Conservation (phyloP, 352 stramenopile species). For the Blastocystis sp. region DNA sequence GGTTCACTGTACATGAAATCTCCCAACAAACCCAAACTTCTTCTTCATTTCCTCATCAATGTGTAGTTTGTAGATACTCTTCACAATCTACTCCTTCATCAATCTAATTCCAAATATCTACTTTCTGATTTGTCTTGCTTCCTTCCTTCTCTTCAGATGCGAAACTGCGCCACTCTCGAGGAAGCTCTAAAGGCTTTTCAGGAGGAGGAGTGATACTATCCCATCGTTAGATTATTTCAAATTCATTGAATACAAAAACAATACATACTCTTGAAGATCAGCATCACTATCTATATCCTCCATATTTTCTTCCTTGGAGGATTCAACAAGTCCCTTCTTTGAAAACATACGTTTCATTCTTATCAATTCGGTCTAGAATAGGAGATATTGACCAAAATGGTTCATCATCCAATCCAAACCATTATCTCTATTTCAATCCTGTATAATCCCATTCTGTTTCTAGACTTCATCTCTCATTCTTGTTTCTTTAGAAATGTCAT, state of each 20-base stretch:
- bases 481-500: no score
- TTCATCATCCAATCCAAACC: no score
- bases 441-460: no score
- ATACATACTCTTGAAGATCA: background rate
- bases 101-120: background rate
- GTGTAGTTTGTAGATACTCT: conserved; percentile 18
- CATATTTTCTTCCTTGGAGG: conserved; percentile 28
- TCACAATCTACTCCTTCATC: conserved; percentile 9
- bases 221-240: background rate
- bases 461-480: no score
- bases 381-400: no score
- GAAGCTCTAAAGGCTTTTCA: background rate
- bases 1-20: conserved; percentile 17
- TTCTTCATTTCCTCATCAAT: conserved; percentile 30
- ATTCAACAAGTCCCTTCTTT: conserved; percentile 46
- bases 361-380: no score
- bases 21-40: background rate
- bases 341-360: conserved; percentile 59
- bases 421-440: no score
- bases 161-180: background rate
- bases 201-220: conserved; percentile 15
- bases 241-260: background rate
- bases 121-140: background rate
- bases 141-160: background rate
- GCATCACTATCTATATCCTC: conserved; percentile 8